Conservation (phyloP, 1,284 basidiomycete genomes). For the Phellopilus nigrolimitatus region DNA sequence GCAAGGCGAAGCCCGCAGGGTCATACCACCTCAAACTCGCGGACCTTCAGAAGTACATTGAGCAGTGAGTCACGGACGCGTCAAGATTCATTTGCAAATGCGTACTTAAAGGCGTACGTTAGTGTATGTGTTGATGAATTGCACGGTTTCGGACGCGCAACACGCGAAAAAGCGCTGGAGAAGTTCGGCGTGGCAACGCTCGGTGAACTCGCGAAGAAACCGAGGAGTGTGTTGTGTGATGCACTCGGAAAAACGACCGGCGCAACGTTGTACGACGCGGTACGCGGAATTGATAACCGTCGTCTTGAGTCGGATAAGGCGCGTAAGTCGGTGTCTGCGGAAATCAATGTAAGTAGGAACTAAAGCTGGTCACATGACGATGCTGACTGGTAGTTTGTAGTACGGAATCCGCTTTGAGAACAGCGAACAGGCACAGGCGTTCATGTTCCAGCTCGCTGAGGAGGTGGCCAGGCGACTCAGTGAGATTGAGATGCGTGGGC, state of each 20-base stretch:
- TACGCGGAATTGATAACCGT: conserved; percentile 80
- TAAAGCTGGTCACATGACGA: conserved; percentile 23
- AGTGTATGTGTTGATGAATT: conserved; percentile 65
- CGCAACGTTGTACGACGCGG: conserved; percentile 77
- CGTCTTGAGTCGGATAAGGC: conserved; percentile 79
- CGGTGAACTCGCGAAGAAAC: conserved; percentile 60
- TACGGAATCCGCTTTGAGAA: conserved; percentile 94
- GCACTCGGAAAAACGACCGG: conserved; percentile 81
- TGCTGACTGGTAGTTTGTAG: conserved; percentile 36
- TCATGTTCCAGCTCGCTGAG: conserved; percentile 68
- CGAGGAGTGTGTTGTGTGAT: conserved; percentile 60
- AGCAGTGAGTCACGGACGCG: no score
- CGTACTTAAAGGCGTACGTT: no score
- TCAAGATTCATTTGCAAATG: no score
- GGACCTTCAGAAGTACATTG: conserved; percentile 57
- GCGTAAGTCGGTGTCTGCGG: conserved; percentile 84
- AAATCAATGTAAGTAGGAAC: conserved; percentile 77
- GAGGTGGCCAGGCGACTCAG: conserved; percentile 74
- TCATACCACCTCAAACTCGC: conserved; percentile 67
- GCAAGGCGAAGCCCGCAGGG: conserved; percentile 86
- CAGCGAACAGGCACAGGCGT: conserved; percentile 74
- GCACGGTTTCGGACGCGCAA: conserved; percentile 82
- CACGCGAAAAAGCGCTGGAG: conserved; percentile 67
- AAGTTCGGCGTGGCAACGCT: conserved; percentile 73
- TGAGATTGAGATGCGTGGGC: conserved; percentile 62